Evolutionary conservation across 805 yeast species (phyloP).

Genomic region (Yamadazyma sp.): DNA sequence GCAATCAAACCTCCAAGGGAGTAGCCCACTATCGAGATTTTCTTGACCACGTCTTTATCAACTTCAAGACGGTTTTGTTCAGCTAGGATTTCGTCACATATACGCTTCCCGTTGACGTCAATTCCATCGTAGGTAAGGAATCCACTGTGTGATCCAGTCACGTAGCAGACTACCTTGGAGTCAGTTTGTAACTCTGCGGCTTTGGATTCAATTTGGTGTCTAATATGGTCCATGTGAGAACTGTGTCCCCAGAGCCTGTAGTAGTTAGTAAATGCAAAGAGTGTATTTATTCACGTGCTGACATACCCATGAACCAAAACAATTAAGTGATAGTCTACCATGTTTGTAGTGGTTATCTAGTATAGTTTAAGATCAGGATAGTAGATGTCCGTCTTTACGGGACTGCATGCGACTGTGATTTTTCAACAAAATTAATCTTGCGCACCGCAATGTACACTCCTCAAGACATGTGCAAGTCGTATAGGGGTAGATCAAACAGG

Average conservation of each 20-base stretch:
- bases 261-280: conserved; percentile 12
- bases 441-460: too few species aligned
- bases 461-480: too few species aligned
- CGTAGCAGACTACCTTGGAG: conserved; percentile 42
- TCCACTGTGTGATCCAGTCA: conserved; percentile 64
- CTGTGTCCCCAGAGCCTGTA: conserved; percentile 70
- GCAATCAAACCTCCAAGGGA: conserved; percentile 45
- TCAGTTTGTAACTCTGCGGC: conserved; percentile 22
- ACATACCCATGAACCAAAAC: conserved; percentile 74
- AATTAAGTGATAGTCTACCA: conserved; percentile 55
- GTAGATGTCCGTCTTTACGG: conserved; percentile 1
- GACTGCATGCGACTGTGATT: conserved; percentile 8
- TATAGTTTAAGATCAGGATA: too few species aligned
- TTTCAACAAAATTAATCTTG: too few species aligned
- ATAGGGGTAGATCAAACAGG: too few species aligned
- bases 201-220: conserved; percentile 40
- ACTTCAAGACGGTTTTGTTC: conserved; percentile 16
- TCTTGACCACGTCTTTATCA: conserved; percentile 25
- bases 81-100: conserved; percentile 59
- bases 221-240: conserved; percentile 63
- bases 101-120: conserved; percentile 78
- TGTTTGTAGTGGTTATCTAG: conserved; percentile 7
- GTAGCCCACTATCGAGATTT: conserved; percentile 41
- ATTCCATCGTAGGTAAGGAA: conserved; percentile 84
- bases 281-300: conserved; percentile 3